Evolutionary conservation across 2,329 filamentous ascomycete species (phyloP).

Genomic region (Alternaria postmessia): DNA sequence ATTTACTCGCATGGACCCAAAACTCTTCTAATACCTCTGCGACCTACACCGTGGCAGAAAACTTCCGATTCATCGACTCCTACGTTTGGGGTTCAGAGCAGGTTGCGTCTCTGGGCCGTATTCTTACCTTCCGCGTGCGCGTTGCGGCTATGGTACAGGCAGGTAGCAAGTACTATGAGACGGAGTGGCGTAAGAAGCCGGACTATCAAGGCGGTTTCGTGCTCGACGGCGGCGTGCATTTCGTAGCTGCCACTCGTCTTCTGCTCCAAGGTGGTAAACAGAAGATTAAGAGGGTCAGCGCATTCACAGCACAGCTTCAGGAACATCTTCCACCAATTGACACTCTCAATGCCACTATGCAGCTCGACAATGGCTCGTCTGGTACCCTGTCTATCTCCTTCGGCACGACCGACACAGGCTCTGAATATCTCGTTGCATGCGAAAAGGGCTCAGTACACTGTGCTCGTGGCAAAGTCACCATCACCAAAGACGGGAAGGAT

Average conservation of each 20-base stretch:
- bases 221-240: slow-evolving; percentile 79
- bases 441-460: slow-evolving; percentile 66
- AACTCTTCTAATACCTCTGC: slow-evolving; percentile 51
- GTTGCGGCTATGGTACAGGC: slow-evolving; percentile 56
- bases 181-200: slow-evolving; percentile 71
- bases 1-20: slow-evolving; percentile 59
- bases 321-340: slow-evolving; percentile 70
- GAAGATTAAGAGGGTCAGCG: slow-evolving; percentile 59
- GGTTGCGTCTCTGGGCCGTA: slow-evolving; percentile 61
- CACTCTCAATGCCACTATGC: slow-evolving; percentile 68
- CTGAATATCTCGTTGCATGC: slow-evolving; percentile 65
- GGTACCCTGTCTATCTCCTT: slow-evolving; percentile 67
- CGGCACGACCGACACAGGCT: slow-evolving; percentile 64
- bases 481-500: slow-evolving; percentile 27
- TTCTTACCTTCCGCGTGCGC: slow-evolving; percentile 63
- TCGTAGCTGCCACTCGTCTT: slow-evolving; percentile 68
- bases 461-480: slow-evolving; percentile 51
- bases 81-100: slow-evolving; percentile 62
- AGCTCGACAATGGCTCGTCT: slow-evolving; percentile 61
- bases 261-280: slow-evolving; percentile 60
- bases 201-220: slow-evolving; percentile 78
- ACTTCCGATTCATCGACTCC: slow-evolving; percentile 70
- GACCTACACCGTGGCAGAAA: slow-evolving; percentile 68
- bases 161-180: slow-evolving; percentile 65
- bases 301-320: slow-evolving; percentile 64